A percentile compares a stretch with the other conserved stretches of the same genome.
These are phyloP conservation scores for Talaromyces sp. DNA, from an alignment of 2,329 filamentous ascomycete genomes.

Conservation along the genomic window DNA sequence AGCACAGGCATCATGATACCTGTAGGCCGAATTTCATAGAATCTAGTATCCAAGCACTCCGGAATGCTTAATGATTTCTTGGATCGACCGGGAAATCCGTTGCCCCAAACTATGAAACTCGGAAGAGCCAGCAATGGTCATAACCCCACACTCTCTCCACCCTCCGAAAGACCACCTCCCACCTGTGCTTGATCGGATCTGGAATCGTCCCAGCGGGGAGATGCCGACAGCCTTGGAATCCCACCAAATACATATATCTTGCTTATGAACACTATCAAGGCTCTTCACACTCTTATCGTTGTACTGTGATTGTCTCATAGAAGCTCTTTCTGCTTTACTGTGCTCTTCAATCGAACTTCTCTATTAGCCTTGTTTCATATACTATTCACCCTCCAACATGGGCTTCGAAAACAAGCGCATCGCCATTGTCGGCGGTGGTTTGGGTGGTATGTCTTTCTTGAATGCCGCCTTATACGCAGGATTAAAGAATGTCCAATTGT, in stretches of 20 bases:
- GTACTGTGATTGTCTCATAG: neutral
- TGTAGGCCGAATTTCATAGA: no score
- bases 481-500: constrained; percentile 5
- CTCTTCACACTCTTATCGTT: neutral
- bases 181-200: constrained; percentile 18
- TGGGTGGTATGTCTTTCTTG: constrained; percentile 41
- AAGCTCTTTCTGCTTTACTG: neutral
- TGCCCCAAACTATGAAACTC: constrained; percentile 4
- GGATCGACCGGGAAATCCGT: constrained; percentile 14
- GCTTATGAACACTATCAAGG: neutral
- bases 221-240: constrained; percentile 9
- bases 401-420: constrained; percentile 34
- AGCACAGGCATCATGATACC: no score
- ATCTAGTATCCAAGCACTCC: no score
- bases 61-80: no score
- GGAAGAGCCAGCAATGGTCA: constrained; percentile 9
- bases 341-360: neutral
- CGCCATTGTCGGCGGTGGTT: constrained; percentile 40
- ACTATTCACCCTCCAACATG: constrained; percentile 18
- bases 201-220: constrained; percentile 13
- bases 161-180: constrained; percentile 20
- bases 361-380: neutral
- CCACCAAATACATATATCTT: constrained; percentile 13
- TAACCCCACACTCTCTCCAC: constrained; percentile 22
- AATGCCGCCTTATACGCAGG: constrained; percentile 38